These are phyloP conservation scores for Neurospora crassa DNA, from an alignment of 2,329 filamentous ascomycete genomes.

Conservation along the genomic window DNA sequence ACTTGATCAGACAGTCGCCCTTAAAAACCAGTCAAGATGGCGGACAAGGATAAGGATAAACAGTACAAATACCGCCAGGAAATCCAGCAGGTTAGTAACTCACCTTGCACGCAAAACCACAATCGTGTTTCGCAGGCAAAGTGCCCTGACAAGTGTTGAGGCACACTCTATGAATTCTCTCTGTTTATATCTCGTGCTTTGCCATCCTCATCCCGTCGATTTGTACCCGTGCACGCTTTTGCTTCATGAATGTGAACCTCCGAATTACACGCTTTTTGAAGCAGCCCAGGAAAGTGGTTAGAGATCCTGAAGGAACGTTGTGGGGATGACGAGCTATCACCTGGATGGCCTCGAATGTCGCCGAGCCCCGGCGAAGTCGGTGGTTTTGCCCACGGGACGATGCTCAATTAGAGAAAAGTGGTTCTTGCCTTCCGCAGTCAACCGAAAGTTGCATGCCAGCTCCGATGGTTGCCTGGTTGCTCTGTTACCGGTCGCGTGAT, in stretches of 20 bases:
- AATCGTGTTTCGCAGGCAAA: not conserved
- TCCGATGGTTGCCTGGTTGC: not conserved
- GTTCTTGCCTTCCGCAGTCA: not conserved
- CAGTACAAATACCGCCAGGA: constrained; percentile 86
- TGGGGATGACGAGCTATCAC: not conserved
- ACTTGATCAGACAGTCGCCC: not conserved
- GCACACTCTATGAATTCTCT: not conserved
- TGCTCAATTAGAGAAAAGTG: not conserved
- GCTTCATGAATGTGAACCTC: not conserved
- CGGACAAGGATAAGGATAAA: constrained; percentile 59
- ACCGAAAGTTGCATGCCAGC: not conserved
- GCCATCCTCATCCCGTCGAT: not conserved
- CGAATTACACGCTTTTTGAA: not conserved
- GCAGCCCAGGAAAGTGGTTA: not conserved
- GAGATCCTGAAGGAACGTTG: not conserved
- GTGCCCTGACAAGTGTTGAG: not conserved
- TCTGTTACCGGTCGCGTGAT: not conserved
- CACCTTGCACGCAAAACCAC: not conserved
- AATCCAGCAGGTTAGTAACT: constrained; percentile 71
- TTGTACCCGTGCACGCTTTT: not conserved
- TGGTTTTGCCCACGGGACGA: not conserved
- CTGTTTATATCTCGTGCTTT: not conserved
- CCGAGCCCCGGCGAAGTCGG: not conserved
- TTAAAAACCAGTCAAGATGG: constrained; percentile 42
- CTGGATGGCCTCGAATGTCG: not conserved